Evolutionary conservation across 768 basidiomycete genomes (phyloP).

Genomic region (Butyriboletus loyo): DNA sequence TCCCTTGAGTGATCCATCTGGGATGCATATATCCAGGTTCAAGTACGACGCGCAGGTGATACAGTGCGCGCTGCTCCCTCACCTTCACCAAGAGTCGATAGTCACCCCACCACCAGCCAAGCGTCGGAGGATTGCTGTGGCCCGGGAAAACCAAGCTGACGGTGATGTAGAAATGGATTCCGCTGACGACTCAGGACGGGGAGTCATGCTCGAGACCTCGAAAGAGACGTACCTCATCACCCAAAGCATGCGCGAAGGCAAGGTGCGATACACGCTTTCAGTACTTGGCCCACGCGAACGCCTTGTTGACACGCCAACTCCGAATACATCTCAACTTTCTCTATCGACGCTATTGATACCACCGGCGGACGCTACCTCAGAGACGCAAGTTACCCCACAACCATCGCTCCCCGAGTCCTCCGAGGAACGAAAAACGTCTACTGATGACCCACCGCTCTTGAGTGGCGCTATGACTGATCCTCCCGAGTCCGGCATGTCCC

Average conservation of each 20-base stretch:
- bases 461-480: conserved; percentile 1
- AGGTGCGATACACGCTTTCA: conserved; percentile 18
- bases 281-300: conserved; percentile 7
- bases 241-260: conserved; percentile 3
- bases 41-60: conserved; percentile 50
- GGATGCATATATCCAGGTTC: conserved; percentile 35
- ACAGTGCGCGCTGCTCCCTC: conserved; percentile 44
- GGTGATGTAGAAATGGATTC: conserved; percentile 10
- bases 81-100: conserved; percentile 15
- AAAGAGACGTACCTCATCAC: conserved; percentile 24
- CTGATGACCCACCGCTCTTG: background rate
- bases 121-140: conserved; percentile 25
- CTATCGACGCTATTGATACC: background rate
- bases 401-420: background rate
- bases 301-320: background rate
- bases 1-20: background rate
- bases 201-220: conserved; percentile 26
- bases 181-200: conserved; percentile 7
- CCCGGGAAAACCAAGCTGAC: conserved; percentile 4
- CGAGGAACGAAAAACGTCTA: background rate
- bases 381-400: conserved; percentile 1
- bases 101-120: conserved; percentile 19
- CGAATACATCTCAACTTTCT: background rate
- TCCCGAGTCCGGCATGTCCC: background rate
- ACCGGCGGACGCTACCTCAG: background rate